Evolutionary conservation across 805 yeast genomes (phyloP).

Genomic region (Candida stauntonica): DNA sequence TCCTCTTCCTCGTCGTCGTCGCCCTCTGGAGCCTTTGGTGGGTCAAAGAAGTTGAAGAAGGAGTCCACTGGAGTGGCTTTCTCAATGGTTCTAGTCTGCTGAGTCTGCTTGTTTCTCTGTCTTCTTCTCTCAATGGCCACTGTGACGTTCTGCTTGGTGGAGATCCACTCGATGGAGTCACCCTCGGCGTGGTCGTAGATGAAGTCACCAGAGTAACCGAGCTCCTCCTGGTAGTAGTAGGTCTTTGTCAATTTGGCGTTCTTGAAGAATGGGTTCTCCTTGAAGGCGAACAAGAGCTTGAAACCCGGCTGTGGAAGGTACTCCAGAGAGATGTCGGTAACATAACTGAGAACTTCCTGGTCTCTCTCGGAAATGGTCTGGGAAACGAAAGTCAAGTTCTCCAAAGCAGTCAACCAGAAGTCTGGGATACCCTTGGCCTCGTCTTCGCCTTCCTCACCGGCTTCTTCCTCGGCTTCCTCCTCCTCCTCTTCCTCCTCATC

Average conservation of each 20-base stretch:
- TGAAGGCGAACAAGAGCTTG: slow-evolving; percentile 77
- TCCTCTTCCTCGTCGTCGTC: slow-evolving; percentile 51
- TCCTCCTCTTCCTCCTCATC: slow-evolving; percentile 36
- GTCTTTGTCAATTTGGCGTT: slow-evolving; percentile 75
- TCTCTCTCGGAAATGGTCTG: slow-evolving; percentile 89
- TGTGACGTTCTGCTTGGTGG: slow-evolving; percentile 78
- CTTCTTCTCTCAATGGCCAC: slow-evolving; percentile 87
- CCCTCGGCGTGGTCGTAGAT: slow-evolving; percentile 98
- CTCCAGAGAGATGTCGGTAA: slow-evolving; percentile 70
- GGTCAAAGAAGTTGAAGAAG: slow-evolving; percentile 92
- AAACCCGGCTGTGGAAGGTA: slow-evolving; percentile 87
- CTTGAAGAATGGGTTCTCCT: slow-evolving; percentile 68
- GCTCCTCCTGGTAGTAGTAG: slow-evolving; percentile 88
- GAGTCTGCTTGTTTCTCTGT: slow-evolving; percentile 94
- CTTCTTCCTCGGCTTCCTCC: slow-evolving; percentile 38
- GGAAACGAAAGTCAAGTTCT: slow-evolving; percentile 73
- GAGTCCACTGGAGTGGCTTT: slow-evolving; percentile 92
- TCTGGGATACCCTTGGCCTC: slow-evolving; percentile 76
- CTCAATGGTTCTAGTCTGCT: slow-evolving; percentile 93
- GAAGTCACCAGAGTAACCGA: slow-evolving; percentile 93
- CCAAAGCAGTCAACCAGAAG: slow-evolving; percentile 95
- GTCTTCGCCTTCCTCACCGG: slow-evolving; percentile 40
- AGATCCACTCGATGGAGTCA: slow-evolving; percentile 75
- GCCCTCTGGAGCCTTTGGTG: slow-evolving; percentile 70
- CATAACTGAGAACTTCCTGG: slow-evolving; percentile 67